Evolutionary conservation across 1,139 yeast species (phyloP).

Genomic region (Zygoascus sp.): DNA sequence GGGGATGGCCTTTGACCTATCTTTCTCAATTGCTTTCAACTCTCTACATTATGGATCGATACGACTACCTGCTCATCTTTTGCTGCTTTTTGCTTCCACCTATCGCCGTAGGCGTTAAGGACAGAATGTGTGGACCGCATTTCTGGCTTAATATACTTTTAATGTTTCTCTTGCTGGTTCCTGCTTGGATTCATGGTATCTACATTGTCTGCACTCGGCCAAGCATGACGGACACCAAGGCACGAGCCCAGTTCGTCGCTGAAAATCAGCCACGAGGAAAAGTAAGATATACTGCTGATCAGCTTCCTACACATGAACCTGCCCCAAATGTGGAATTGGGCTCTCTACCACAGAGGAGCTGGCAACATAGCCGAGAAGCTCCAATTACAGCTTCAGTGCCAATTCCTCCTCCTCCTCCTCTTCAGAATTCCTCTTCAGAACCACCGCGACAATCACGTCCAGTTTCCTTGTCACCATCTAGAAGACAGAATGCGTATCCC

Average conservation of each 20-base stretch:
- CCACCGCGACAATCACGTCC: no score
- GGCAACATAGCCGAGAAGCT: neutral
- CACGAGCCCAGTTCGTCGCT: neutral
- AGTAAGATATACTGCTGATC: neutral
- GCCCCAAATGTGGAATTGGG: neutral
- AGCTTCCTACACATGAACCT: neutral
- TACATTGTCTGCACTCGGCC: neutral
- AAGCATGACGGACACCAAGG: neutral
- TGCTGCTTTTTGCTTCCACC: neutral
- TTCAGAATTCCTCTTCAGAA: neutral
- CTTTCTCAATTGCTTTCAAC: neutral
- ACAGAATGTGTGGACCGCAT: neutral
- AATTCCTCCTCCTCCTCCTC: neutral
- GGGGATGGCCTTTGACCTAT: no score
- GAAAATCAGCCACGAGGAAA: neutral
- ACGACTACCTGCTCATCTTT: neutral
- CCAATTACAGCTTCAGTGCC: neutral
- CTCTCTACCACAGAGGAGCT: neutral
- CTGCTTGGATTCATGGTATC: neutral
- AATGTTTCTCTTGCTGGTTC: neutral
- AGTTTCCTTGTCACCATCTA: no score
- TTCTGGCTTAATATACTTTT: neutral
- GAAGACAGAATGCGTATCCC: no score
- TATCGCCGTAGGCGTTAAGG: neutral
- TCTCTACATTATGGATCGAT: neutral